phyloP scores from a whole-genome alignment of 768 basidiomycete species.

The Calocybe indica region DNA sequence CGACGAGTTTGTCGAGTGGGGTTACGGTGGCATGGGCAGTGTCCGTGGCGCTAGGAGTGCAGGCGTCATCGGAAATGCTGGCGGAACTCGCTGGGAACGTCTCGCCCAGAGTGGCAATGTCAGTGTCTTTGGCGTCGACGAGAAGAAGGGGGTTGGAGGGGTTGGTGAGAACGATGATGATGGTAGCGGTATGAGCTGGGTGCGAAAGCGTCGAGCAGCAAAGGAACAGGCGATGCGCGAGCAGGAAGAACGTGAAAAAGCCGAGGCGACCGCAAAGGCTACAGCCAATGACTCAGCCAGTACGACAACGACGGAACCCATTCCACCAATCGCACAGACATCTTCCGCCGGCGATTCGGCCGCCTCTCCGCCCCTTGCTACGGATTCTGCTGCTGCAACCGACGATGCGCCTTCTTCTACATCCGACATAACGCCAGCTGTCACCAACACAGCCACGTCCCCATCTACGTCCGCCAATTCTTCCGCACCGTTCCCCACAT shows the following conservation, averaged over 20 bases:
- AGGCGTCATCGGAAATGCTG: conserved; percentile 15
- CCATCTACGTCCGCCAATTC: background rate
- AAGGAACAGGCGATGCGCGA: conserved; percentile 47
- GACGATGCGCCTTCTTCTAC: background rate
- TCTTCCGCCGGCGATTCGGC: background rate
- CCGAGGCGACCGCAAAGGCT: conserved; percentile 21
- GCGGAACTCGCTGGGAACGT: conserved; percentile 28
- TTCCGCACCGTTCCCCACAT: background rate
- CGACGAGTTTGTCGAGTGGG: conserved; percentile 91
- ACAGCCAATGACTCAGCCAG: conserved; percentile 11
- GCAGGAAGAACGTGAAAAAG: conserved; percentile 33
- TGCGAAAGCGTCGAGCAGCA: conserved; percentile 55
- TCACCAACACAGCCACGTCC: background rate
- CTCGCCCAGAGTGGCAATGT: conserved; percentile 23
- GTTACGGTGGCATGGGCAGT: conserved; percentile 80
- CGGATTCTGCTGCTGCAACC: background rate
- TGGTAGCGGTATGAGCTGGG: conserved; percentile 85
- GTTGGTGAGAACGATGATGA: conserved; percentile 60
- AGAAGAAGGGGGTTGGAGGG: conserved; percentile 21
- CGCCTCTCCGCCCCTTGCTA: background rate
- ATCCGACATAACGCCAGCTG: background rate
- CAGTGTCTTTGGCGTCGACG: conserved; percentile 14
- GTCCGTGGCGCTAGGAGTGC: conserved; percentile 30
- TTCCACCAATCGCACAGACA: background rate
- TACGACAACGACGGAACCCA: conserved; percentile 4